A percentile compares a stretch with the other conserved stretches of the same genome.
Evolutionary conservation across 345 rosid species (phyloP).

Genomic region (Syzygium aromaticum): DNA sequence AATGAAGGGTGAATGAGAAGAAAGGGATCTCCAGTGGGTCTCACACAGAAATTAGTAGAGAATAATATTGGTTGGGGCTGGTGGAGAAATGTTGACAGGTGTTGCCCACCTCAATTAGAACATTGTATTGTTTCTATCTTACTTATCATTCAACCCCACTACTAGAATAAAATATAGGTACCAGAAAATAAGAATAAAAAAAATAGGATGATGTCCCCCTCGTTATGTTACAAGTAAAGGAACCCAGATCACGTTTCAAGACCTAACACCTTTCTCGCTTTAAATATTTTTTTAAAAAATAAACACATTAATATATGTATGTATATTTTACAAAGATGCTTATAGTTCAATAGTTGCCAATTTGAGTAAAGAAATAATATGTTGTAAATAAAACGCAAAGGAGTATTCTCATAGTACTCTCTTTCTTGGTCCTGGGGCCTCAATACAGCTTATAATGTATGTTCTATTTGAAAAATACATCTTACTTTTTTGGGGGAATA

Average conservation of each 20-base stretch:
- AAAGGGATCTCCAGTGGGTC: neutral
- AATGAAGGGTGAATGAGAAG: neutral
- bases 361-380: neutral
- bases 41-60: neutral
- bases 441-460: neutral
- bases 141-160: neutral
- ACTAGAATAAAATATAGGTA: neutral
- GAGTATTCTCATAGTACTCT: neutral
- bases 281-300: neutral
- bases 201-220: neutral
- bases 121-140: neutral
- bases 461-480: neutral
- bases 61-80: neutral
- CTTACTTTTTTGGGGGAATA: neutral
- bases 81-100: neutral
- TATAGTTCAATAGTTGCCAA: accelerated
- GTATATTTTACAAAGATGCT: neutral
- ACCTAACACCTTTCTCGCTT: neutral
- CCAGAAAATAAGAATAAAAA: neutral
- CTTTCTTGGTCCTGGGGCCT: neutral
- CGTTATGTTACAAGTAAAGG: neutral
- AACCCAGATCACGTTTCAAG: neutral
- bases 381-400: neutral
- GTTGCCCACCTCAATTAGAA: neutral
- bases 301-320: neutral